Base-by-base conservation (phyloP, 352 stramenopile genomes). In the Phytophthora sojae region DNA sequence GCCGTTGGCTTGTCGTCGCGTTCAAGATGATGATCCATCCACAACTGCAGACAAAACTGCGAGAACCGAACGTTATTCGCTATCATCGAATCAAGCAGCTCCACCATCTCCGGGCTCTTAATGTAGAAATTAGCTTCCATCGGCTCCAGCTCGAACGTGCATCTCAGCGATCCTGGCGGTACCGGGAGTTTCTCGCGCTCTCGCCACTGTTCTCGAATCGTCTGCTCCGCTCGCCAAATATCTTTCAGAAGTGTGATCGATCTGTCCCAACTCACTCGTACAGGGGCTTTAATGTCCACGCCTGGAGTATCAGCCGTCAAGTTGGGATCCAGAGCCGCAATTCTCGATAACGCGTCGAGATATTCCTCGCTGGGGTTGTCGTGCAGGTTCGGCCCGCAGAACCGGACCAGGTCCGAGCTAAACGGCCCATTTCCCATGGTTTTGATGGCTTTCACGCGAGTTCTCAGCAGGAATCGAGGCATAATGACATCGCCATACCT, bases 141-240 rank as follows among this genome's bases (percentile, higher is more conserved):
- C 2, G 45, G 58, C n/a, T 65, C 19, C 17, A 65, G 30, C 6
- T n/a, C 26, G 17, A 64, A 55, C 21, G 57, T 64, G 12, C 57
- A 55, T 29, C 26, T 25, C 0, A 54, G 57, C 9, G 6, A 29
- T 11, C 25, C 25, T 7, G 45, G 11, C 7, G 17, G 2, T 5
- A 30, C 15, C 6, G 0, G 12, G 3, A 11, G 17, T 2, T 17
- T 32, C 4, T 25, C 9, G 15, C 23, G 5, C 11, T 35, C n/a
- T n/a, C 6, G 4, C 58, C 47, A 57, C 21, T 57, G n/a, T 1
- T 42, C 26, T 32, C 29, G 15, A 35, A 57, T 37, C 14, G 19
- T 47, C 11, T 44, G n/a, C 35, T 50, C 44, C 12, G 29, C 29
- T 17, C 30, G 47, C 47, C 37, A 37, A 25, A 61, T 52, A 6